Percentiles rank a stretch among this genome's conserved stretches.
Conservation (phyloP, 768 basidiomycete species). For the Infundibulicybe gibba region DNA sequence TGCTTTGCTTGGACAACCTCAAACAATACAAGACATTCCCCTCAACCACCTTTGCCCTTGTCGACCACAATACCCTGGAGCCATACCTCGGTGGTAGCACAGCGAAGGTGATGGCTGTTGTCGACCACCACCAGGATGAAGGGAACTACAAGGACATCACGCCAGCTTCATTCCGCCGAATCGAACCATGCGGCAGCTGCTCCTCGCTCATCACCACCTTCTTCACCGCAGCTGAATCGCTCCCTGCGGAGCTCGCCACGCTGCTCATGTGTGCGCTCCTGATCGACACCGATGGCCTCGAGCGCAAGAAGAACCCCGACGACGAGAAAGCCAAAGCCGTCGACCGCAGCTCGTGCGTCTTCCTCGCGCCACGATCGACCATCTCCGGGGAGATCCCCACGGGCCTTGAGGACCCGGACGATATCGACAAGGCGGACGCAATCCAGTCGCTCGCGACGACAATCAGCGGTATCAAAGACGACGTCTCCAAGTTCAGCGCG, state of each 20-base stretch:
- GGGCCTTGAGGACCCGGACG: constrained; percentile 7
- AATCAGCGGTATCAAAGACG: constrained; percentile 57
- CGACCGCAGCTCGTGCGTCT: constrained; percentile 62
- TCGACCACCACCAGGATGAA: constrained; percentile 95
- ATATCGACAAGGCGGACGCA: constrained; percentile 26
- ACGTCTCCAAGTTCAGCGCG: constrained; percentile 63
- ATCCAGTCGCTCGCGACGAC: constrained; percentile 46
- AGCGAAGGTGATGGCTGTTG: constrained; percentile 63
- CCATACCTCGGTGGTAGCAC: constrained; percentile 37
- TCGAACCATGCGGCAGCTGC: constrained; percentile 76
- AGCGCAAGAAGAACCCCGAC: constrained; percentile 19
- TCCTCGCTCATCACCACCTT: constrained; percentile 51
- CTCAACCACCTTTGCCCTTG: constrained; percentile 67
- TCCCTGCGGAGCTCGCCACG: constrained; percentile 65
- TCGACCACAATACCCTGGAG: constrained; percentile 73
- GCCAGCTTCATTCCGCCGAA: constrained; percentile 56
- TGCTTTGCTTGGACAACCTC: constrained; percentile 73
- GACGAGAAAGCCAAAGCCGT: constrained; percentile 71
- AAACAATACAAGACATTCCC: constrained; percentile 41
- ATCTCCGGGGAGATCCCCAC: constrained; percentile 25
- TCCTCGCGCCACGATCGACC: constrained; percentile 60
- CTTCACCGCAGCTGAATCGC: constrained; percentile 22
- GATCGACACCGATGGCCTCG: constrained; percentile 84
- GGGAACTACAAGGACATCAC: constrained; percentile 47
- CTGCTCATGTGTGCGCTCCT: constrained; percentile 80